Evolutionary conservation across 139 green algal species (phyloP), one percentile per base, ranked within the genome.

Genomic region (Astrephomene gubernaculifera): DNA sequence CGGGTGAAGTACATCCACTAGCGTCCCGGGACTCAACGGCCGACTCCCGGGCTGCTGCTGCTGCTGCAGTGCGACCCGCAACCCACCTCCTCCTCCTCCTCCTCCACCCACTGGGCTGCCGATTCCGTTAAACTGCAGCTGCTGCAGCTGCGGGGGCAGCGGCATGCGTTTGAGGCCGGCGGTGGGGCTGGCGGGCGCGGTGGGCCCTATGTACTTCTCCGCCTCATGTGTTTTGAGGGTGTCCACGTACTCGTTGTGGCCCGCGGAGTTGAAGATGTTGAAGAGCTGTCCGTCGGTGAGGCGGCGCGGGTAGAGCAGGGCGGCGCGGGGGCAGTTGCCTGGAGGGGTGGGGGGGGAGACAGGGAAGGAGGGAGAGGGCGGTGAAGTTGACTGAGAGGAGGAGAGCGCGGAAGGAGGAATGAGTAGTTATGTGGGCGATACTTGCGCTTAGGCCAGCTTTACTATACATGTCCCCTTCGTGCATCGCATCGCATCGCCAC

Each of bases 201-300:
- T 38, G 52, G 35, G 21, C 7, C 54, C 54, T 24, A 82, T 82
- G 53, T 43, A 82, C 36, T 60, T 39, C 2, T 38, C 57, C 6
- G 74, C 74, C 27, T 31, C 27, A 1, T 36, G 31, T 1, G 74
- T 39, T 9, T 64, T 65, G 35, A 85, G 79, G 19, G 63, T 25
- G 44, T 35, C n/a, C 8, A 74, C 54, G 57, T 87, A 49, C 6
- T 71, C 53, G 61, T 70, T 71, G 72, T 75, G 57, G 35, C 80
- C 86, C 31, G 43, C 54, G 35, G 83, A 24, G 63, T 92, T 91
- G 31, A 87, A 83, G 5, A 88, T 68, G 70, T 91, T 92, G 65
- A 87, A 90, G 17, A 91, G 81, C 49, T 65, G 68, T 41, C 90
- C 88, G 63, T 94, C 92, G 0, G 90, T 94, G 75, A 95, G 73